Conservation (phyloP, 2,329 filamentous ascomycete genomes). For the Aspergillus quadrilineatus region DNA sequence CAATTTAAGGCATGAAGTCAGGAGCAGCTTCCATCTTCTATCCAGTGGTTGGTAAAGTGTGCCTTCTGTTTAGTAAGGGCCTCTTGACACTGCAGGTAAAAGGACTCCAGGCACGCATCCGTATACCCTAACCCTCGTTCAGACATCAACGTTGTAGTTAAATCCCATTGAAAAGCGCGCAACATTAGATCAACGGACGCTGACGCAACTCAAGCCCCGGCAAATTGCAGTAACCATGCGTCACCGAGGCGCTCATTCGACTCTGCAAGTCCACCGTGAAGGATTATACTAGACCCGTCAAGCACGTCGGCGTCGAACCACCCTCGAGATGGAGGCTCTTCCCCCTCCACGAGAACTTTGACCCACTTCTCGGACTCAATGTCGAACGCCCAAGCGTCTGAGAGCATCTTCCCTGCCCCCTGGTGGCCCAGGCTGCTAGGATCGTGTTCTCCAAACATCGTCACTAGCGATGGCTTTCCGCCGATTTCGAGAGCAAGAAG, state of each 20-base stretch:
- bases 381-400: conserved; percentile 53
- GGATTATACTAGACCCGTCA: conserved; percentile 36
- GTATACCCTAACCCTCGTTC: no score
- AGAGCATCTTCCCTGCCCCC: conserved; percentile 57
- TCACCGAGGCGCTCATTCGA: conserved; percentile 54
- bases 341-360: conserved; percentile 25
- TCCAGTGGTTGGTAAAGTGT: no score
- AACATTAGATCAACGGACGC: no score
- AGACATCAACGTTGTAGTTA: no score
- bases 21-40: no score
- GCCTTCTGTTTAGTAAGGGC: no score
- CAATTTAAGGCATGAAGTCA: no score
- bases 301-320: conserved; percentile 56
- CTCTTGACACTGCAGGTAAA: no score
- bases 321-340: conserved; percentile 45
- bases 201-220: no score
- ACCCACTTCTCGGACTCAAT: conserved; percentile 36
- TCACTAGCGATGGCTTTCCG: conserved; percentile 45
- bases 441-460: conserved; percentile 55
- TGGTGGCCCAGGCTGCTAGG: conserved; percentile 54
- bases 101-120: no score
- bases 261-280: conserved; percentile 55
- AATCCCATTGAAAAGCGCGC: no score
- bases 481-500: conserved; percentile 44
- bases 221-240: conserved; percentile 39